Conservation (phyloP, 2,329 filamentous ascomycete genomes). For the Calycina marina region DNA sequence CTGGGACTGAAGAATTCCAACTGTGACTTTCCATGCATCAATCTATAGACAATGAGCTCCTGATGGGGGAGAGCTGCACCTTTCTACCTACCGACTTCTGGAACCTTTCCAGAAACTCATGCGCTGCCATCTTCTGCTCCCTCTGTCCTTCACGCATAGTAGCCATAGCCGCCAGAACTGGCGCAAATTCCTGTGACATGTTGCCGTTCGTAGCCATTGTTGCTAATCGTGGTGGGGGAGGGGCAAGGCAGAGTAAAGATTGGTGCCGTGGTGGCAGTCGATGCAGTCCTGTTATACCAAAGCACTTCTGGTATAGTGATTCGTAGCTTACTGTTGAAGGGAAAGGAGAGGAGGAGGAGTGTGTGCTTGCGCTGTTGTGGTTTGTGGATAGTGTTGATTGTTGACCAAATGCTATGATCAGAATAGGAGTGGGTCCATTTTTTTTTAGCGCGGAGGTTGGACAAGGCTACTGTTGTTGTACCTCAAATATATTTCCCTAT, state of each 20-base stretch:
- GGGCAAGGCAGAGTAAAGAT: conserved; percentile 8
- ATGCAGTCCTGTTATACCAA: no score
- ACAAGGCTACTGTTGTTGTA: no score
- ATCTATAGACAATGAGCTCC: conserved; percentile 35
- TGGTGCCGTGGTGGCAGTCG: no score
- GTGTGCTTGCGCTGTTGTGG: conserved; percentile 3
- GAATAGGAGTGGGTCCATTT: no score
- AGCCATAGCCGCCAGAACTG: conserved; percentile 75
- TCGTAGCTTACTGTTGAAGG: neutral
- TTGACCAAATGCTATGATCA: no score
- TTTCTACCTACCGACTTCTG: conserved; percentile 77
- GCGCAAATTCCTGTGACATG: conserved; percentile 57
- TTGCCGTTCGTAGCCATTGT: conserved; percentile 36
- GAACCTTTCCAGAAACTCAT: conserved; percentile 83
- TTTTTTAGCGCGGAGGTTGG: no score
- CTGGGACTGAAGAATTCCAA: conserved; percentile 72
- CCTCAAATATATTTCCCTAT: no score
- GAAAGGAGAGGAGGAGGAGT: conserved; percentile 1
- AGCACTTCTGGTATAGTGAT: no score
- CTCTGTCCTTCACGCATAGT: conserved; percentile 82
- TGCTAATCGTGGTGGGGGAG: conserved; percentile 21
- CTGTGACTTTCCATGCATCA: conserved; percentile 80
- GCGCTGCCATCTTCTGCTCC: conserved; percentile 74
- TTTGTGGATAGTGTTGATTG: no score
- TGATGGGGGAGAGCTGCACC: conserved; percentile 4